Evolutionary conservation across 1,139 yeast species (phyloP), one percentile per base, ranked within the genome.

Genomic region (Pichia sp.): DNA sequence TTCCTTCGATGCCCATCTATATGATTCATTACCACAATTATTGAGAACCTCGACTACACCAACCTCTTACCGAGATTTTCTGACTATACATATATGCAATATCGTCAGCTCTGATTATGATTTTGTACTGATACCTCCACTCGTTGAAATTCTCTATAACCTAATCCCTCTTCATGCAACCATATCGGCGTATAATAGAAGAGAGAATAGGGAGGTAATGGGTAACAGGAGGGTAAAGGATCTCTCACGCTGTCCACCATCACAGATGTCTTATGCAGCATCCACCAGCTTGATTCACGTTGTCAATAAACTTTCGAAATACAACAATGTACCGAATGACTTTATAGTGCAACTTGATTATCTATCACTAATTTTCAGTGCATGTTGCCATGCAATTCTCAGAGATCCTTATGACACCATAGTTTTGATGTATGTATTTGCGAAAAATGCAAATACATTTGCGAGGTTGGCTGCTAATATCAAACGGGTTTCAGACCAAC

Each of bases 101-200:
- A 60, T 76, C 30, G 63, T 78, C 7, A 57, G 65, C 8, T 58
- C 67, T 6, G 75, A 74, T 53, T 69, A 73, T 54, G 71, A 70
- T 16, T 64, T 64, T 41, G 52, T 71, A 2, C 65, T 78, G 8
- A 68, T 76, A 1, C 76, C 82, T 1, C 77, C 81, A 4, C 67
- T 82, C 47, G 76, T 79, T 47, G 87, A 85, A 63, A 72, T 79
- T 45, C 64, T 85, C 6, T 84, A 84, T 67, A 86, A 87, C 62
- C 64, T 84, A 52, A 70, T 85, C 11, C 81, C 87, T 0, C 70
- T 80, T 16, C 57, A 59, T 34, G 74, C 78, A 2, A 44, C 56
- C 42, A 11, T 55, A 8, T 15, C 26, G 3, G 56, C 53, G 34
- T 45, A 41, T 15, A 45, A 47, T 26, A 54, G 52, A 16, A 49